These are phyloP conservation scores for Microbotryomycetes sp. DNA, from an alignment of 1,284 basidiomycete genomes.

Conservation along the genomic window DNA sequence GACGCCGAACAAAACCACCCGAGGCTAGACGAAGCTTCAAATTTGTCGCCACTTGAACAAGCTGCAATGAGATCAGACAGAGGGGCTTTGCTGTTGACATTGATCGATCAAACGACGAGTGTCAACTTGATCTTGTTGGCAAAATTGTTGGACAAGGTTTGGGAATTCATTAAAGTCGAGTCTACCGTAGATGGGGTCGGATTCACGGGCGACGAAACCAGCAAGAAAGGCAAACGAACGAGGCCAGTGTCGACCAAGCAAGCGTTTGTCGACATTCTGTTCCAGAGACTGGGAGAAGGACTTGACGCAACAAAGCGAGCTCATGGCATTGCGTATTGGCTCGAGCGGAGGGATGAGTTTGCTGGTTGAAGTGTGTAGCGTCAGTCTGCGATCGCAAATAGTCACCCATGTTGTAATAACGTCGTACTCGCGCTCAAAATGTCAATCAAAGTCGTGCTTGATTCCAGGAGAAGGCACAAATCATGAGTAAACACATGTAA, in stretches of 20 bases:
- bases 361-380: not conserved
- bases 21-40: slow-evolving; percentile 4
- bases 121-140: slow-evolving; percentile 26
- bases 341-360: slow-evolving; percentile 21
- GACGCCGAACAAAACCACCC: not conserved
- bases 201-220: not conserved
- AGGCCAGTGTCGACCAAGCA: not conserved
- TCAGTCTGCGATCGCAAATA: too few species aligned
- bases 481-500: too few species aligned
- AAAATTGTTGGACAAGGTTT: slow-evolving; percentile 16
- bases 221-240: not conserved
- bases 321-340: slow-evolving; percentile 33
- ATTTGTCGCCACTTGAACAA: slow-evolving; percentile 11
- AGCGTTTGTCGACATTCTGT: slow-evolving; percentile 29
- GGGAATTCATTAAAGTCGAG: slow-evolving; percentile 19
- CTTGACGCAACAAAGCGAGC: slow-evolving; percentile 36
- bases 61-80: slow-evolving; percentile 17
- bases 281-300: slow-evolving; percentile 29
- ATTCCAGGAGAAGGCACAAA: too few species aligned
- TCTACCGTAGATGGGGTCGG: too few species aligned
- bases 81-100: slow-evolving; percentile 30
- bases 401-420: too few species aligned
- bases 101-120: slow-evolving; percentile 30
- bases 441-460: too few species aligned
- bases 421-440: too few species aligned